These are phyloP conservation scores for Pistacia vera DNA, from an alignment of 345 rosid genomes.

Conservation along the genomic window DNA sequence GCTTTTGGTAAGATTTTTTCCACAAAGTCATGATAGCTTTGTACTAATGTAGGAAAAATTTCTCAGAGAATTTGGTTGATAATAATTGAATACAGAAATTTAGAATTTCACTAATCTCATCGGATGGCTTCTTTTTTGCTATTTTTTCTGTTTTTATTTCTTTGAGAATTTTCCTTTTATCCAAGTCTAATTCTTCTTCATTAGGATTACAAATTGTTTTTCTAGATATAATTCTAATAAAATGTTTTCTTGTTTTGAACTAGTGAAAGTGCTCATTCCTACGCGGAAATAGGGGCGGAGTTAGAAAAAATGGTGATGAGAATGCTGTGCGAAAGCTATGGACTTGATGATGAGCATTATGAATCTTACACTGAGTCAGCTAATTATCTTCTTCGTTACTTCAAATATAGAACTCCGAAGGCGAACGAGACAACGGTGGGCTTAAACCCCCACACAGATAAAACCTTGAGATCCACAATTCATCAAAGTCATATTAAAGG, in stretches of 20 bases:
- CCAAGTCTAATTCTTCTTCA: too few relatives aligned
- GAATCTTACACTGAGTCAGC: slow-evolving; percentile 16
- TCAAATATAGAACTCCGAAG: slow-evolving; percentile 23
- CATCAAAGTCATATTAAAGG: slow-evolving; percentile 34
- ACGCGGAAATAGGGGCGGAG: not conserved
- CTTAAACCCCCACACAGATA: slow-evolving; percentile 34
- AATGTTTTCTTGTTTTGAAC: not conserved
- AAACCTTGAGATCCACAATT: slow-evolving; percentile 28
- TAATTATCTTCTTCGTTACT: slow-evolving; percentile 21
- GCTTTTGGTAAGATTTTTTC: slow-evolving; percentile 29
- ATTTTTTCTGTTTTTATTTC: too few relatives aligned
- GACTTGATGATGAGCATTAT: slow-evolving; percentile 12
- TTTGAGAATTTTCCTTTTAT: too few relatives aligned
- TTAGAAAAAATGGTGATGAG: slow-evolving; percentile 22
- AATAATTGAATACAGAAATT: too few relatives aligned
- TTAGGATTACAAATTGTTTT: too few relatives aligned
- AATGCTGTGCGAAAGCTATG: slow-evolving; percentile 38
- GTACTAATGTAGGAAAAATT: too few relatives aligned
- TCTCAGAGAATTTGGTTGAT: too few relatives aligned
- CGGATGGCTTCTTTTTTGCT: too few relatives aligned
- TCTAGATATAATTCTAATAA: not conserved
- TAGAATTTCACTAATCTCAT: too few relatives aligned
- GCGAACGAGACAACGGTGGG: slow-evolving; percentile 6
- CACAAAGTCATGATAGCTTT: not conserved
- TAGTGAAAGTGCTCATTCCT: slow-evolving; percentile 22